Evolutionary conservation across 768 basidiomycete species (phyloP).

Genomic region (Phanerodontia chrysosporium): DNA sequence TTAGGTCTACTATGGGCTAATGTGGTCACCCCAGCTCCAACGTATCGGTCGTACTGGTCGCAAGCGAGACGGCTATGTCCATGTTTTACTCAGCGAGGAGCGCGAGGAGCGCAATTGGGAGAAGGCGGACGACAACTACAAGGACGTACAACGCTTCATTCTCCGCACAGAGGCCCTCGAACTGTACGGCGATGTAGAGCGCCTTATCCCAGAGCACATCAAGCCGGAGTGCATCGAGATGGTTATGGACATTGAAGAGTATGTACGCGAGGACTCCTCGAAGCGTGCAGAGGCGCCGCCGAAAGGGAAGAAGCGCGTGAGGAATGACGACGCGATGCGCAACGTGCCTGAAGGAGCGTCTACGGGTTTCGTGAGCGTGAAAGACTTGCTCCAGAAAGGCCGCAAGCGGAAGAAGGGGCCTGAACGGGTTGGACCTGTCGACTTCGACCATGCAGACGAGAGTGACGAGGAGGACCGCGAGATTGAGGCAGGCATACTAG

Average conservation of each 20-base stretch:
- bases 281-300: constrained; percentile 30
- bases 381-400: constrained; percentile 55
- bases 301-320: constrained; percentile 55
- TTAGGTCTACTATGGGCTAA: neutral
- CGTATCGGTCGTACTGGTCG: constrained; percentile 94
- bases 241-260: constrained; percentile 74
- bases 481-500: constrained; percentile 50
- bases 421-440: constrained; percentile 34
- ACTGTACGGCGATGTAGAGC: constrained; percentile 88
- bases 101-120: constrained; percentile 91
- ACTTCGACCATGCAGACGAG: constrained; percentile 56
- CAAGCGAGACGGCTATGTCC: constrained; percentile 84
- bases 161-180: constrained; percentile 83
- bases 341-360: constrained; percentile 75
- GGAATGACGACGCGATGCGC: constrained; percentile 59
- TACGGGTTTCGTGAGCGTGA: constrained; percentile 68
- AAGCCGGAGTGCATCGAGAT: constrained; percentile 78
- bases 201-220: constrained; percentile 73
- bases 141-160: constrained; percentile 86
- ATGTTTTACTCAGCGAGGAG: constrained; percentile 84
- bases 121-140: constrained; percentile 80
- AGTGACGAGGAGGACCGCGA: constrained; percentile 67
- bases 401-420: constrained; percentile 42
- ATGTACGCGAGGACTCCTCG: constrained; percentile 43
- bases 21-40: constrained; percentile 63